phyloP scores from a whole-genome alignment of 78 protist species.

The Dictyostelium purpureum region DNA sequence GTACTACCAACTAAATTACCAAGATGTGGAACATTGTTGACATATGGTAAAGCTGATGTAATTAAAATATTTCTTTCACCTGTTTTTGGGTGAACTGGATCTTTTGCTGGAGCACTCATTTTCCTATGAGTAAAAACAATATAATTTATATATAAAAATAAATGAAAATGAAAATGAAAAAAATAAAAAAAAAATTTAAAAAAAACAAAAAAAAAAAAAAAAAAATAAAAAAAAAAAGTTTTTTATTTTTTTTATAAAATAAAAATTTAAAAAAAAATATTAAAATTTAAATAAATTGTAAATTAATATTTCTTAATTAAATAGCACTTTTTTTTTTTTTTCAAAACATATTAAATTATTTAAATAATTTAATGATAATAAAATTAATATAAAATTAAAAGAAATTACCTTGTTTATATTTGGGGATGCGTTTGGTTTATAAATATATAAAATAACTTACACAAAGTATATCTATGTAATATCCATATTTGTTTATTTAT shows the following conservation, averaged over 20 bases:
- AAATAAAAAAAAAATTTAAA: neutral
- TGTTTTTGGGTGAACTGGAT: constrained; percentile 37
- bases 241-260: neutral
- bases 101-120: neutral
- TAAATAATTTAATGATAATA: no score
- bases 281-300: no score
- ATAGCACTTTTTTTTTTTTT: no score
- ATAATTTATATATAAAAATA: neutral
- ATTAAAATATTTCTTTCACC: constrained; percentile 89
- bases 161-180: neutral
- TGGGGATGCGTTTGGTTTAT: no score
- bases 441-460: no score
- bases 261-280: neutral
- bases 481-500: neutral
- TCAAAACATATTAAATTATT: no score
- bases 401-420: no score
- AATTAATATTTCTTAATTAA: no score
- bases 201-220: neutral
- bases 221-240: neutral
- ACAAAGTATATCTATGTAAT: no score
- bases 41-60: constrained; percentile 86
- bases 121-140: no score
- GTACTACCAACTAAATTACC: constrained; percentile 94
- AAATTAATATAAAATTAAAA: no score
- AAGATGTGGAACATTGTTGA: constrained; percentile 85